Evolutionary conservation across 768 basidiomycete species (phyloP), one percentile per base, ranked within the genome.

Genomic region (Trametes villosa): DNA sequence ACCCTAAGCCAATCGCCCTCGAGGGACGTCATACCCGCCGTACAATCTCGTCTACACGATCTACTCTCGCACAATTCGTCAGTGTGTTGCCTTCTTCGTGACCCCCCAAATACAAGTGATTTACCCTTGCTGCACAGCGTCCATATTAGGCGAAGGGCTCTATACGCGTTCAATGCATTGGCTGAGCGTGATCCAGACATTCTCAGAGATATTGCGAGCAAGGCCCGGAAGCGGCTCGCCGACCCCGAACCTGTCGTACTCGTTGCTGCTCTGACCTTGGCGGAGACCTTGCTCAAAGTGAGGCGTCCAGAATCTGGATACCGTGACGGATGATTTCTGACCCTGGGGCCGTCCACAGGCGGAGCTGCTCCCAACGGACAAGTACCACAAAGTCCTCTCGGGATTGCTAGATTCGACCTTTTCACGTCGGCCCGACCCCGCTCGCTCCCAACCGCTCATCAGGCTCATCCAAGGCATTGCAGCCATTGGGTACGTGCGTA

Each of bases 31-130:
- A 81, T 92, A 56, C 92, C 92, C 13, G 92, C 92, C 1, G 81
- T 94, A 5, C 86, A 89, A 67, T 74, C 79, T 22, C 85, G 84
- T 50, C 72, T 94, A 7, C 79, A 82, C 36, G 81, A 86, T 57
- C 78, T 94, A 12, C 78, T 93, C 20, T 84, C 83, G 33, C 88
- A 92, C 70, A 81, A 83, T 65, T 87, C 87, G 92, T 94, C 79
- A 84, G 91, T 84, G 74, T 69, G 73, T 44, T 57, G n/a, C n/a
- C n/a, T n/a, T n/a, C n/a, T n/a, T n/a, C n/a, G n/a, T n/a, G n/a
- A n/a, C n/a, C n/a, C n/a, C n/a, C n/a, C n/a, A n/a, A n/a, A n/a
- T n/a, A n/a, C n/a, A n/a, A n/a, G n/a, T n/a, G n/a, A n/a, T n/a
- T n/a, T n/a, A n/a, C n/a, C n/a, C n/a, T 53, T 15, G 22, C 9